These are phyloP conservation scores for Fusarium vanettenii DNA, from an alignment of 2,329 filamentous ascomycete species.

Conservation along the genomic window DNA sequence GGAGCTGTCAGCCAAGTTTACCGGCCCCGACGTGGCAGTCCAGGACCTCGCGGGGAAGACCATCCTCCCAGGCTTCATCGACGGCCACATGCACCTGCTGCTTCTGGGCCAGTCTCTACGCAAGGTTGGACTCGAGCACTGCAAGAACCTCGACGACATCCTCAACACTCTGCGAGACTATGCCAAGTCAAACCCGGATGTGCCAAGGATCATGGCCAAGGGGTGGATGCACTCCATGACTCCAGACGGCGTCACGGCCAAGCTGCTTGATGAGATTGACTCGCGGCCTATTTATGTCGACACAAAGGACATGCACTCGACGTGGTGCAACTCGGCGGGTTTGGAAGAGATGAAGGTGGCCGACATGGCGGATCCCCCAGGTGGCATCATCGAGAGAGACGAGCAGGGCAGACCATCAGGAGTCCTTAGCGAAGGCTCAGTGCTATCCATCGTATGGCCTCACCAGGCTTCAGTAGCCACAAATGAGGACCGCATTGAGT, in stretches of 20 bases:
- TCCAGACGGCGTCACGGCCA: conserved; percentile 57
- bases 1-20: conserved; percentile 40
- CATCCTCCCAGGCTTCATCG: conserved; percentile 67
- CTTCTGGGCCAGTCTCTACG: conserved; percentile 64
- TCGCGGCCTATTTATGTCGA: conserved; percentile 67
- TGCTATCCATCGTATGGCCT: conserved; percentile 66
- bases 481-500: conserved; percentile 59
- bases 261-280: conserved; percentile 62
- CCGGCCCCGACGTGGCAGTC: conserved; percentile 5
- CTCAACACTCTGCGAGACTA: conserved; percentile 57
- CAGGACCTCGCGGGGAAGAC: conserved; percentile 49
- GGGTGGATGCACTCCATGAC: conserved; percentile 68
- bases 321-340: conserved; percentile 66
- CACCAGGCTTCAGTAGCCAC: conserved; percentile 60
- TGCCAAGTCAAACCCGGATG: conserved; percentile 58
- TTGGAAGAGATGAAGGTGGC: conserved; percentile 61
- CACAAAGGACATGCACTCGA: conserved; percentile 66
- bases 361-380: conserved; percentile 59
- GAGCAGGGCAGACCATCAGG: conserved; percentile 60
- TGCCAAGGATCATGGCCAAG: conserved; percentile 62
- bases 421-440: conserved; percentile 63
- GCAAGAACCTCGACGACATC: conserved; percentile 62
- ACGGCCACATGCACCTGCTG: conserved; percentile 68
- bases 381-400: conserved; percentile 65
- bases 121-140: conserved; percentile 62